phyloP scores from a whole-genome alignment of 2,329 filamentous ascomycete species.

The Paracorniculantispora psalliotae region DNA sequence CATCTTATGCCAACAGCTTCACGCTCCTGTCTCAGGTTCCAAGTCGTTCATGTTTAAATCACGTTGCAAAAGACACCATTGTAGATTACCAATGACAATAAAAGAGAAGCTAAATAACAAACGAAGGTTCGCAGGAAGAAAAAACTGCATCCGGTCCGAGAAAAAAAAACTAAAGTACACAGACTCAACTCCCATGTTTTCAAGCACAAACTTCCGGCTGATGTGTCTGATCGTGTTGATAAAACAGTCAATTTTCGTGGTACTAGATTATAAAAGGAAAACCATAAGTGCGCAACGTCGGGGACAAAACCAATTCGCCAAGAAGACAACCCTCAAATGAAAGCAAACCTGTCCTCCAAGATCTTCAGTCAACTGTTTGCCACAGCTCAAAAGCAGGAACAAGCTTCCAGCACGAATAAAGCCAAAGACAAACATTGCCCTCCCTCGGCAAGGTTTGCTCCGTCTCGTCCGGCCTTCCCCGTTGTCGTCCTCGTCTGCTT shows the following conservation, averaged over 20 bases:
- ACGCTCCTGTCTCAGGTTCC: not conserved
- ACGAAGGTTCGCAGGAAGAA: constrained; percentile 4
- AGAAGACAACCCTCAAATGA: constrained; percentile 14
- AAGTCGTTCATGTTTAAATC: not conserved
- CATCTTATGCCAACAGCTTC: not conserved
- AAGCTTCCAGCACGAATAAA: not conserved
- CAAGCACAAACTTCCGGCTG: not conserved
- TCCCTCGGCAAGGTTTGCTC: not conserved
- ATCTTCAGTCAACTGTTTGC: constrained; percentile 11
- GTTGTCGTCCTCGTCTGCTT: constrained; percentile 1
- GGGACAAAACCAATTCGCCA: constrained; percentile 15
- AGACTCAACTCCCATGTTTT: constrained; percentile 2
- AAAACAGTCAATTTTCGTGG: constrained; percentile 14
- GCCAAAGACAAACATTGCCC: not conserved
- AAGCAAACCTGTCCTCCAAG: constrained; percentile 15
- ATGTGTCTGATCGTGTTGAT: constrained; percentile 2
- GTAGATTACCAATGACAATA: constrained; percentile 1
- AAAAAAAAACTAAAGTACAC: constrained; percentile 10
- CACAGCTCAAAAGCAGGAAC: constrained; percentile 8
- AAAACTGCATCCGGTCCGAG: constrained; percentile 6
- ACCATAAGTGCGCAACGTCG: constrained; percentile 14
- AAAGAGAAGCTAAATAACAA: constrained; percentile 11
- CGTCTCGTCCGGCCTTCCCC: not conserved
- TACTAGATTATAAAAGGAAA: constrained; percentile 16
- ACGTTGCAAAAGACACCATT: not conserved